Conservation (phyloP, 2,329 filamentous ascomycete genomes). For the Aureobasidium namibiae region DNA sequence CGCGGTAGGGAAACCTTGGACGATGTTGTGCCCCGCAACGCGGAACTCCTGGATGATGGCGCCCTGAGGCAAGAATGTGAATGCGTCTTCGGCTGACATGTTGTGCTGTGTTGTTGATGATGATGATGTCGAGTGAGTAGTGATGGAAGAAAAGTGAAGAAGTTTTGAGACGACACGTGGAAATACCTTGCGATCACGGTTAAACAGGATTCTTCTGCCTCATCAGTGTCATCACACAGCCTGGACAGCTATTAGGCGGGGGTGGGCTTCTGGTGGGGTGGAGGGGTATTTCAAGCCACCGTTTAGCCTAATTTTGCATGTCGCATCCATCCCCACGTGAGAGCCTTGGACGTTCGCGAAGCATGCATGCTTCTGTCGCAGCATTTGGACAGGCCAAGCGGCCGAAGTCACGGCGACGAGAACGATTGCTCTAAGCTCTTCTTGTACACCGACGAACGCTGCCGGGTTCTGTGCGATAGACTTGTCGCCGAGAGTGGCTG, state of each 20-base stretch:
- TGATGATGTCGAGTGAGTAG: neutral
- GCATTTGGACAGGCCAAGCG: neutral
- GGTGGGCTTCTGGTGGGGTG: slow-evolving; percentile 1
- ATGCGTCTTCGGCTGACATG: slow-evolving; percentile 27
- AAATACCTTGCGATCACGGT: slow-evolving; percentile 5
- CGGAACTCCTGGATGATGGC: slow-evolving; percentile 75
- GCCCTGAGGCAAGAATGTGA: slow-evolving; percentile 64
- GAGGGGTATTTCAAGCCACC: neutral
- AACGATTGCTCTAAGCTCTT: too few relatives aligned
- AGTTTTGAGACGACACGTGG: neutral
- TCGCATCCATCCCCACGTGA: neutral
- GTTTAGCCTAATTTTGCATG: slow-evolving; percentile 4
- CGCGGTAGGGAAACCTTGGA: slow-evolving; percentile 72
- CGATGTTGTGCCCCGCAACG: slow-evolving; percentile 74
- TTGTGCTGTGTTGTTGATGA: neutral
- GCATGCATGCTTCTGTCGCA: neutral
- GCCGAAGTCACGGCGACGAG: neutral
- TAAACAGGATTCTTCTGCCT: slow-evolving; percentile 5
- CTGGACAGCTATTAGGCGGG: slow-evolving; percentile 7
- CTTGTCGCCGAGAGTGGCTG: neutral
- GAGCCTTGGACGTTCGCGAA: neutral
- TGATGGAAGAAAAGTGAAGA: neutral
- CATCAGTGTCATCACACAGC: neutral
- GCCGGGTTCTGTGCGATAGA: neutral
- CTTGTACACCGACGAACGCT: neutral